Evolutionary conservation across 352 stramenopile species (phyloP).

Genomic region (Sclerospora graminicola): DNA sequence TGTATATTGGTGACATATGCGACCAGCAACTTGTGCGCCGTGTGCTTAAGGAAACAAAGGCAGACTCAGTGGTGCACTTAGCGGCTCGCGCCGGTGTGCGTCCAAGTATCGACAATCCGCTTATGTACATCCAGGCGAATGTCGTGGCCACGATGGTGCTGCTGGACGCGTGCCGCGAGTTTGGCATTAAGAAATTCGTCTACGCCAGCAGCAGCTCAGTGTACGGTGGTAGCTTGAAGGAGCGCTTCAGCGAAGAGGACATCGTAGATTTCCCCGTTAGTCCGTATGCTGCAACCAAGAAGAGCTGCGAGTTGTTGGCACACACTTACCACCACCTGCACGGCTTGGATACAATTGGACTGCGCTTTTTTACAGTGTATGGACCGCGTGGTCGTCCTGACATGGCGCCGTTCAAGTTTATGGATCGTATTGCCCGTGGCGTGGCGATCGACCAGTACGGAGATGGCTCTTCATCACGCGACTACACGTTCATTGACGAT

Average conservation of each 20-base stretch:
- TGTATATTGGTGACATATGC: constrained; percentile 91
- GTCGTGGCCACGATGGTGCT: constrained; percentile 90
- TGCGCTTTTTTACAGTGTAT: constrained; percentile 99
- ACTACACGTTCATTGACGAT: constrained; percentile 98
- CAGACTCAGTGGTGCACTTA: constrained; percentile 90
- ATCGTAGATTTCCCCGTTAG: constrained; percentile 91
- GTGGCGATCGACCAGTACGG: constrained; percentile 95
- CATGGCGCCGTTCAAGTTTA: constrained; percentile 99
- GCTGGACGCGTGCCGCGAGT: constrained; percentile 87
- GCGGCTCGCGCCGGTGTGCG: constrained; percentile 94
- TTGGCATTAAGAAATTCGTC: constrained; percentile 90
- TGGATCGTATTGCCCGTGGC: constrained; percentile 89
- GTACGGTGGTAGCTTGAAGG: constrained; percentile 90
- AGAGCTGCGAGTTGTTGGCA: constrained; percentile 93
- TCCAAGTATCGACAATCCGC: constrained; percentile 95
- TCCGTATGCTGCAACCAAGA: constrained; percentile 97
- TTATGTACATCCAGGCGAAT: constrained; percentile 98
- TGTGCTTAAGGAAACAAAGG: constrained; percentile 84
- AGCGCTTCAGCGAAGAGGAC: constrained; percentile 86
- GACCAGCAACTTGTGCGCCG: constrained; percentile 85
- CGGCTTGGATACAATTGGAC: constrained; percentile 88
- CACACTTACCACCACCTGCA: constrained; percentile 97
- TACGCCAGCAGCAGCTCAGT: constrained; percentile 93
- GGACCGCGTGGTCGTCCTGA: constrained; percentile 92
- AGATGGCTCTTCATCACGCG: constrained; percentile 89